Base-by-base conservation (phyloP, 225 moss, liverwort and hornwort genomes). In the Pseudoscleropodium purum region DNA sequence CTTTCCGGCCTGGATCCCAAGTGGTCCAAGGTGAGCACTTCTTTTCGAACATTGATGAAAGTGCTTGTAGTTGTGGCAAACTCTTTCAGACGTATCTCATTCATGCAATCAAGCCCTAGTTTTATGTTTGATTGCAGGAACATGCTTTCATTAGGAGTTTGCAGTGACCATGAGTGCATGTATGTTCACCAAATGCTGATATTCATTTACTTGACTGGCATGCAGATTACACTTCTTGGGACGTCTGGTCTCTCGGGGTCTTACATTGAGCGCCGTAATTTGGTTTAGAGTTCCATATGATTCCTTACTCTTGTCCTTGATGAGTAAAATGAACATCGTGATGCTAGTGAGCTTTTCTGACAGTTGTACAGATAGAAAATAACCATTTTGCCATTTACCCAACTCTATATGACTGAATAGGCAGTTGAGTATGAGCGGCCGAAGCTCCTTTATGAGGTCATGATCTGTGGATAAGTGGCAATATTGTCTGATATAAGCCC, bases 191-290 rank as follows among this genome's bases (percentile, higher is more conserved):
- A 75, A 62, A 75, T 61, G 81, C 69, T 91, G 81, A 89, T 89
- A 56, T 67, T 56, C 63, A 87, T 59, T 57, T 56, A 4, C 63
- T 80, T 85, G 63, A 37, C 52, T 90, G 83, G 60, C 79, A 56
- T 93, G 90, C 96, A 98, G 97, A 94, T 98, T 81, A 92, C 94
- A 52, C 96, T 98, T 18, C 92, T 97, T 86, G 98, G 98, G 68
- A 98, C 98, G 36, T 96, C 97, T 64, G 98, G 98, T 66, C 89
- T 98, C 61, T 96, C 96, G 68, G 98, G 98, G 54, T 98, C 98
- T 59, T 97, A 98, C 86, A 96, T 98, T 86, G 98, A 98, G 87
- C 95, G 94, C 67, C 95, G 97, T 49, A 45, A 57, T 68, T 89
- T 93, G 79, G 90, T 92, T 82, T 94, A 92, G 87, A 82, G 84